These are phyloP conservation scores for Eucalyptus microcorys DNA, from an alignment of 345 rosid species.

Conservation along the genomic window DNA sequence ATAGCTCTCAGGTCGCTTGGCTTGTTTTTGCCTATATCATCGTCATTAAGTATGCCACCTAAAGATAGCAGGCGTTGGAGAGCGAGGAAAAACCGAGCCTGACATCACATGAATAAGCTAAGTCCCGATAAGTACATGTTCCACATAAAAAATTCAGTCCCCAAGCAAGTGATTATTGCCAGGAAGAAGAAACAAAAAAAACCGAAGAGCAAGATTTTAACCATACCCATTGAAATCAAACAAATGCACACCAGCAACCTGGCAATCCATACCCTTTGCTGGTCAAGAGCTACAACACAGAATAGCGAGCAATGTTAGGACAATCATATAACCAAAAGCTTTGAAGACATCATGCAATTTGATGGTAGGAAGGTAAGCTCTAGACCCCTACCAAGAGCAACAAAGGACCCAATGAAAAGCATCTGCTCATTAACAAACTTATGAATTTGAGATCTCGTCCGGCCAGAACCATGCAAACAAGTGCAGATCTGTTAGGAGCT, in stretches of 20 bases:
- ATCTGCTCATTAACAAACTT: conserved; percentile 59
- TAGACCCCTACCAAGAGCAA: conserved; percentile 33
- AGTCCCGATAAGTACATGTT: not conserved
- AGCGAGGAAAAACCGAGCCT: conserved; percentile 30
- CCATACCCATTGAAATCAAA: conserved; percentile 48
- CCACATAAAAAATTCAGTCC: not conserved
- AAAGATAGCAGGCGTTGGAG: conserved; percentile 39
- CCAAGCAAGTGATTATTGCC: not conserved
- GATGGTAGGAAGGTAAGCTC: not conserved
- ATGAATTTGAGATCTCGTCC: conserved; percentile 71
- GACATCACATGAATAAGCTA: not conserved
- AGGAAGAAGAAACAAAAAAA: not conserved
- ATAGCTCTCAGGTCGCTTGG: not conserved
- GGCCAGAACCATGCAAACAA: conserved; percentile 16
- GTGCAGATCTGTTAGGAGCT: not conserved
- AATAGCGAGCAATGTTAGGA: not conserved
- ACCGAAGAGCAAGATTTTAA: not conserved
- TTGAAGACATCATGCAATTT: not conserved
- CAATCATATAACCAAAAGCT: not conserved
- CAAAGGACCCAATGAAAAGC: conserved; percentile 45
- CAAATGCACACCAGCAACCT: conserved; percentile 38
- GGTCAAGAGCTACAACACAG: conserved; percentile 15
- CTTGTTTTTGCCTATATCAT: conserved; percentile 10
- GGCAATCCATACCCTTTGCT: conserved; percentile 31
- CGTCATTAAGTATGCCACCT: conserved; percentile 20